phyloP scores from a whole-genome alignment of 2,329 filamentous ascomycete species.

The Trichoderma breve region DNA sequence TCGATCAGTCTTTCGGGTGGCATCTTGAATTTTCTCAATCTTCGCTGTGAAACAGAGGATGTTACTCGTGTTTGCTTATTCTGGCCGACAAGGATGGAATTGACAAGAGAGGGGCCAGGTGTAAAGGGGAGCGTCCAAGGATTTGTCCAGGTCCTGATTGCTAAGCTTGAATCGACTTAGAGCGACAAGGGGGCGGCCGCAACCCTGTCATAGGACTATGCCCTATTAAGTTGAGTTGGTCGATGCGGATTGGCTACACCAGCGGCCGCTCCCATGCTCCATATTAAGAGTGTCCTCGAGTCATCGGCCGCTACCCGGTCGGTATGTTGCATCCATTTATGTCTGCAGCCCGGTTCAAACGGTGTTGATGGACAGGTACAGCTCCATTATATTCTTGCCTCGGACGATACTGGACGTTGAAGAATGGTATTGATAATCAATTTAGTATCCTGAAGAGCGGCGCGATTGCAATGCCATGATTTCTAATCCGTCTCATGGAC shows the following conservation, averaged over 20 bases:
- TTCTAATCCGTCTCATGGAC: background rate
- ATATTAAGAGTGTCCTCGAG: background rate
- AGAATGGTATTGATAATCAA: background rate
- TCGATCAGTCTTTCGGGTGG: background rate
- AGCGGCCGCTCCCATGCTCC: background rate
- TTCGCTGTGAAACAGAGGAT: background rate
- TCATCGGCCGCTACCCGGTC: background rate
- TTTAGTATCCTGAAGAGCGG: background rate
- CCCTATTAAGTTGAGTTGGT: background rate
- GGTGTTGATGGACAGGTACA: background rate
- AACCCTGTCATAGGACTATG: background rate
- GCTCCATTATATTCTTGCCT: background rate
- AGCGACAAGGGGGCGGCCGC: conserved; percentile 5
- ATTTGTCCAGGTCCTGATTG: background rate
- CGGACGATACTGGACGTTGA: background rate
- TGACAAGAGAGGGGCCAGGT: background rate
- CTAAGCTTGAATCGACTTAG: background rate
- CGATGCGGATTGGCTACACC: background rate
- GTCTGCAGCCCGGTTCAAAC: background rate
- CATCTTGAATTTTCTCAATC: background rate
- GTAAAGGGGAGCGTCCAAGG: background rate
- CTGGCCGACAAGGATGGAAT: background rate
- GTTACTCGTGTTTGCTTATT: background rate
- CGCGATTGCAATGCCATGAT: background rate
- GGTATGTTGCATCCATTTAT: background rate